Evolutionary conservation across 2,329 filamentous ascomycete genomes (phyloP).

Genomic region (Boeremia lycopersici): DNA sequence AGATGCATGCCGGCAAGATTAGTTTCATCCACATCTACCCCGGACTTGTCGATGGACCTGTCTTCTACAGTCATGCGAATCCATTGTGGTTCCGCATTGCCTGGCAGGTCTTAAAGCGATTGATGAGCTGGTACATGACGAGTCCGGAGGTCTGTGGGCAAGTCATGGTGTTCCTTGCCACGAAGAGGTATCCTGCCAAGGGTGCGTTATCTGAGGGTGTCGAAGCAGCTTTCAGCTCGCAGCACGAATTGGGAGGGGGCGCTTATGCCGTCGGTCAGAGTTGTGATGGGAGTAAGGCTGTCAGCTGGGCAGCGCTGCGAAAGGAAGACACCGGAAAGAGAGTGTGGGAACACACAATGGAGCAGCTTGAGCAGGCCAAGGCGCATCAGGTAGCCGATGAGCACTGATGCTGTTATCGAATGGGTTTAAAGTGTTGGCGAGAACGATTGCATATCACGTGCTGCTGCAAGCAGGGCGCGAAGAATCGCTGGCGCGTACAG

Average conservation of each 20-base stretch:
- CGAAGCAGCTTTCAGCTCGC: conserved; percentile 24
- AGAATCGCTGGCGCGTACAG: too few species aligned
- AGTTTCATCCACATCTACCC: conserved; percentile 43
- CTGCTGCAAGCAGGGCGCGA: too few species aligned
- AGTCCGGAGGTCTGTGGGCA: conserved; percentile 36
- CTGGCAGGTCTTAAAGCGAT: conserved; percentile 32
- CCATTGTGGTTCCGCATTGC: conserved; percentile 39
- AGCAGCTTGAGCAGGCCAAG: conserved; percentile 29
- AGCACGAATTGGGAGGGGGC: conserved; percentile 32
- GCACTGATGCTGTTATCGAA: too few species aligned
- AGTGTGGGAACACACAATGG: conserved; percentile 43
- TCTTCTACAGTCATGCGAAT: conserved; percentile 29
- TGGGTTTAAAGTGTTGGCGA: too few species aligned
- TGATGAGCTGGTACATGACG: conserved; percentile 32
- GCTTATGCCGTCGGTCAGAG: conserved; percentile 33
- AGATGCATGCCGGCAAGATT: conserved; percentile 29
- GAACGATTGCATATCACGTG: too few species aligned
- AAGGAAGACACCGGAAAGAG: conserved; percentile 33
- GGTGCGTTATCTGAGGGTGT: conserved; percentile 1
- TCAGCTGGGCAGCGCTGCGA: conserved; percentile 27
- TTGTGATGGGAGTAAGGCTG: conserved; percentile 25
- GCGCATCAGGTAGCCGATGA: too few species aligned
- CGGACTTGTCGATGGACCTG: conserved; percentile 41
- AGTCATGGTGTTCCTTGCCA: conserved; percentile 40
- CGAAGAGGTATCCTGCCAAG: conserved; percentile 31